Evolutionary conservation across 2,329 filamentous ascomycete genomes (phyloP), one percentile per base, ranked within the genome.

Genomic region (Hypoxylon sp.): DNA sequence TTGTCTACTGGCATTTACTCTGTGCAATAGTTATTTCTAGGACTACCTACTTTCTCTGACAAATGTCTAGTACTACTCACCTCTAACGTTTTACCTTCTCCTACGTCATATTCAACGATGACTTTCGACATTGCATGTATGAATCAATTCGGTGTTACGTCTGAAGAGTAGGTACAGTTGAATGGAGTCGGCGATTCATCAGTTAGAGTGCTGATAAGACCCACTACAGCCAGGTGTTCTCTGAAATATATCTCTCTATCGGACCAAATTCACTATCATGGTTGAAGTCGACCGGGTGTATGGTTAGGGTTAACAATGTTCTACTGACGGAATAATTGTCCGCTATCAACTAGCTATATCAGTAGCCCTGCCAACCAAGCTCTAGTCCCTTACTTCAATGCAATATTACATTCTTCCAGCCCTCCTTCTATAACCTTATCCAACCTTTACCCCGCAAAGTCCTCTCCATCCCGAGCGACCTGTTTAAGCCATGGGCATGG

Each of bases 401-500:
- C 36, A 40, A 11, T 40, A 40, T 40, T 40, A 40, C 36, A 40
- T 40, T 40, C 36, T 40, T 40, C 36, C 36, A 20, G 8, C 4
- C 36, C 36, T 20, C 36, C 36, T 20, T 40, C 36, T 40, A 40
- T 40, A 16, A 40, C 5, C 20, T 2, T 26, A 26, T 24, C 42
- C 42, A 28, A 46, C 26, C 12, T 3, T 46, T n/a, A n/a, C n/a
- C n/a, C 24, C 42, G 8, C 16, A 8, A 9, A 11, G 22, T 26
- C 18, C 14, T 26, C 40, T 36, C 42, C 46, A 55, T 54, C 26
- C 12, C 18, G 16, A 32, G 11, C 26, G 11, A 22, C n/a, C 12
- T 14, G 14, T 48, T 56, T 60, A 59, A 12, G 33, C 49, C 71
- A 72, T 73, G 8, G 67, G 70, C 72, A 71, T 74, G 48, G 48